Base-by-base conservation (phyloP, 345 rosid genomes). In the Crucihimalaya himalaica region DNA sequence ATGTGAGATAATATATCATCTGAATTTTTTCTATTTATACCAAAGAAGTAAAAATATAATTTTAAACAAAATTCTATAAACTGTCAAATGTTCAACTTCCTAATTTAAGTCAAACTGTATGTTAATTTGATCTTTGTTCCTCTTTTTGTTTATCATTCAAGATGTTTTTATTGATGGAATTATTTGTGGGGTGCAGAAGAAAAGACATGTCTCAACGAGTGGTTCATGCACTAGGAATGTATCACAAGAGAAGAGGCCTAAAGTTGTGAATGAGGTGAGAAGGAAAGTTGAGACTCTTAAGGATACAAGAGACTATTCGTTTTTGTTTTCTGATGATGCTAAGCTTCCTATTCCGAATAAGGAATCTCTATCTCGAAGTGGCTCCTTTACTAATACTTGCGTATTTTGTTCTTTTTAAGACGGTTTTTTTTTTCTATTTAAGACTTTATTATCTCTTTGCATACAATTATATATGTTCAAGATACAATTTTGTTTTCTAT, bases 251-350 rank as follows among this genome's bases (percentile, higher is more conserved):
- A 66, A 67, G 39, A 48, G 61, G 45, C 59, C 74, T 72, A 87
- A 63, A 81, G 81, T 79, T 27, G 70, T 77, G 64, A 89, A 77
- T 77, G 85, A 84, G 88, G 39, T 79, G 65, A 79, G 81, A 68
- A 80, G 54, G 50, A 89, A 87, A 83, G 96, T 79, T 63, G 88
- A 90, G 70, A 81, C 86, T 53, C 83, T 92, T 16, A 95, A 88
- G 81, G 85, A 78, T 56, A 83, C 89, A 5, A 83, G 98, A 78
- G 99, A 95, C 75, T 95, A 95, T 82, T 95, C 99, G 19, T 95
- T 92, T 68, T 83, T 95, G 50, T 77, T 87, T n/a, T 82, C 92
- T 7, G 94, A 95, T 61, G 96, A 92, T 70, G 88, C 83, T 5
- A 86, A 83, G 46, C 83, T 82, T 68, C 90, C 98, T 62, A 87